Conservation (phyloP, 768 basidiomycete genomes). For the Auriscalpium vulgare region DNA sequence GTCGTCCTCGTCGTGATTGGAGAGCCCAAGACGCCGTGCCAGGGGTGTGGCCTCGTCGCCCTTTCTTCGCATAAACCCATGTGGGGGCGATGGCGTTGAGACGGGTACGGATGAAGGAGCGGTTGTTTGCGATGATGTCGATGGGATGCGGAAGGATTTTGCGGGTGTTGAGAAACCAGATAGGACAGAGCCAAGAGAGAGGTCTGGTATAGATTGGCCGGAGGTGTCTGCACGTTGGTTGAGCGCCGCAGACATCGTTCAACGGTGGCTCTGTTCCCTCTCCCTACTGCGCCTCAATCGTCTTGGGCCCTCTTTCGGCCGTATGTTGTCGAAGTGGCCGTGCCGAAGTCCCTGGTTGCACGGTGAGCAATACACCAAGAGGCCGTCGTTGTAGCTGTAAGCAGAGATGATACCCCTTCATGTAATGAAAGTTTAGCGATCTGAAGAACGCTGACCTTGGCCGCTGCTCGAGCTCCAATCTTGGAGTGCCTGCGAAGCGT, state of each 20-base stretch:
- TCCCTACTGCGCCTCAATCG: too few relatives aligned
- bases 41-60: constrained; percentile 12
- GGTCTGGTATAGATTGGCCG: constrained; percentile 14
- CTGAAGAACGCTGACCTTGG: too few relatives aligned
- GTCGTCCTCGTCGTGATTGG: constrained; percentile 9
- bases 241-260: constrained; percentile 11
- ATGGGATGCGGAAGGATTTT: constrained; percentile 14
- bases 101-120: constrained; percentile 15
- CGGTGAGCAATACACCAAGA: too few relatives aligned
- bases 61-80: constrained; percentile 4
- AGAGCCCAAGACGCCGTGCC: constrained; percentile 4
- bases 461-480: too few relatives aligned
- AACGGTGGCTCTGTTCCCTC: too few relatives aligned
- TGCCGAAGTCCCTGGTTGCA: too few relatives aligned
- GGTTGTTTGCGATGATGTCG: constrained; percentile 12
- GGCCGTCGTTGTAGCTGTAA: too few relatives aligned
- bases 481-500: too few relatives aligned
- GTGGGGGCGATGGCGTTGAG: constrained; percentile 18
- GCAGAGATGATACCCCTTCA: too few relatives aligned
- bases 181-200: constrained; percentile 17
- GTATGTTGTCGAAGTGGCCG: too few relatives aligned
- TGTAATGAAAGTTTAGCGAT: too few relatives aligned
- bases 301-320: too few relatives aligned
- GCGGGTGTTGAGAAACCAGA: constrained; percentile 16
- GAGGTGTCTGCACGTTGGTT: constrained; percentile 6